These are phyloP conservation scores for Penicillium griseofulvum DNA, from an alignment of 2,329 filamentous ascomycete genomes.

Conservation along the genomic window DNA sequence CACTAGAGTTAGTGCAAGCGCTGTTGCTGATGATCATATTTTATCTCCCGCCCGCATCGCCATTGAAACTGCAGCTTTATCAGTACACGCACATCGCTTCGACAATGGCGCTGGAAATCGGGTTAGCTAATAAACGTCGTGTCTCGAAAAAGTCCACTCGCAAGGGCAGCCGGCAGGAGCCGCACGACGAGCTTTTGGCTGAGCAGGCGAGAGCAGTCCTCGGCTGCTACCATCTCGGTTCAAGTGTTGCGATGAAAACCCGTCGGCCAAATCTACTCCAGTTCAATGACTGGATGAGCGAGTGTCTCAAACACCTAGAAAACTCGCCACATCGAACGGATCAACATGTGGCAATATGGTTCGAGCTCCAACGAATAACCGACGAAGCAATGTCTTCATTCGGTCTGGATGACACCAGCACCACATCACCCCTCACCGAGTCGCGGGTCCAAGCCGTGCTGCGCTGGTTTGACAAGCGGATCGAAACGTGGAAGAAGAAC, in stretches of 20 bases:
- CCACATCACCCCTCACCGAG: constrained; percentile 31
- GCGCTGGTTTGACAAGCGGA: constrained; percentile 37
- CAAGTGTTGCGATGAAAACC: constrained; percentile 39
- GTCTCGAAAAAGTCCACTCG: constrained; percentile 22
- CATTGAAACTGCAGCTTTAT: constrained; percentile 50
- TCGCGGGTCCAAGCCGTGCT: constrained; percentile 35
- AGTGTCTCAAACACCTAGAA: constrained; percentile 32
- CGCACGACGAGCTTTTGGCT: constrained; percentile 31
- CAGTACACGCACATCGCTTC: constrained; percentile 54
- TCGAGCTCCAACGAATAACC: constrained; percentile 34
- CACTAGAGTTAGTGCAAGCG: constrained; percentile 52
- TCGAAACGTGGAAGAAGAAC: constrained; percentile 34
- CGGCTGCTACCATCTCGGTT: constrained; percentile 35
- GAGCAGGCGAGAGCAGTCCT: constrained; percentile 36
- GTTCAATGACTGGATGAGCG: constrained; percentile 38
- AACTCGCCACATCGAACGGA: constrained; percentile 31
- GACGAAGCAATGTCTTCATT: constrained; percentile 38
- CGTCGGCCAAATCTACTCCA: constrained; percentile 35
- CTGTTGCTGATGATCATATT: constrained; percentile 50
- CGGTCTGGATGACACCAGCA: constrained; percentile 37
- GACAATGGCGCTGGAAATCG: constrained; percentile 51
- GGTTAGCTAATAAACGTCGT: constrained; percentile 34
- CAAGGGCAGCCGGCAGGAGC: constrained; percentile 9
- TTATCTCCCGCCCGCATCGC: constrained; percentile 51
- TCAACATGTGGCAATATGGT: constrained; percentile 34